Conservation (phyloP, 202 grass and related monocot genomes). For the Eragrostis tef region DNA sequence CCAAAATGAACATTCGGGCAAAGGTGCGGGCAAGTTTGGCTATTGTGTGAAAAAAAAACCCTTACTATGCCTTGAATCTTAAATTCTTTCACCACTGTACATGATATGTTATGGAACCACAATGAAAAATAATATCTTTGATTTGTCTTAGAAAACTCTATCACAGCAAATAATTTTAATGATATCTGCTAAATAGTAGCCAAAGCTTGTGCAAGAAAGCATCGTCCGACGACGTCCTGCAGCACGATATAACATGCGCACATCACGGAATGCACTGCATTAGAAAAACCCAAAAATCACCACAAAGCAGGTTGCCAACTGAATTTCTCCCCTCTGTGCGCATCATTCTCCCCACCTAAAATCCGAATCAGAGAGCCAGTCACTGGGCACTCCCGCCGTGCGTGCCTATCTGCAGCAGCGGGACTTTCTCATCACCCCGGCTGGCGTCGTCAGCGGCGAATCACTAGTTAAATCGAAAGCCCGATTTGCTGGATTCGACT, state of each 20-base stretch:
- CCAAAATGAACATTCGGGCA: too few species aligned
- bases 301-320: not conserved
- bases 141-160: too few species aligned
- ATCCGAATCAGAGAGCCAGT: constrained; percentile 38
- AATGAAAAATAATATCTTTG: too few species aligned
- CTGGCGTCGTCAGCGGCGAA: constrained; percentile 23
- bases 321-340: not conserved
- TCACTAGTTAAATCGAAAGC: constrained; percentile 23
- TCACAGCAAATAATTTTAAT: too few species aligned
- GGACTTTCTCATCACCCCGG: not conserved
- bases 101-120: too few species aligned
- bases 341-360: constrained; percentile 40
- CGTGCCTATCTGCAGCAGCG: constrained; percentile 21
- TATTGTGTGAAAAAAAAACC: too few species aligned
- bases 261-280: not conserved
- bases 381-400: constrained; percentile 35
- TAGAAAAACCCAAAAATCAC: not conserved
- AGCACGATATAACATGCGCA: not conserved
- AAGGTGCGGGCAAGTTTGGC: too few species aligned
- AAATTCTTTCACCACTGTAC: too few species aligned
- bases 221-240: not conserved
- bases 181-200: too few species aligned
- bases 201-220: not conserved
- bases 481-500: constrained; percentile 36
- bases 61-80: too few species aligned